These are phyloP conservation scores for Trametes meyenii DNA, from an alignment of 768 basidiomycete genomes.

Conservation along the genomic window DNA sequence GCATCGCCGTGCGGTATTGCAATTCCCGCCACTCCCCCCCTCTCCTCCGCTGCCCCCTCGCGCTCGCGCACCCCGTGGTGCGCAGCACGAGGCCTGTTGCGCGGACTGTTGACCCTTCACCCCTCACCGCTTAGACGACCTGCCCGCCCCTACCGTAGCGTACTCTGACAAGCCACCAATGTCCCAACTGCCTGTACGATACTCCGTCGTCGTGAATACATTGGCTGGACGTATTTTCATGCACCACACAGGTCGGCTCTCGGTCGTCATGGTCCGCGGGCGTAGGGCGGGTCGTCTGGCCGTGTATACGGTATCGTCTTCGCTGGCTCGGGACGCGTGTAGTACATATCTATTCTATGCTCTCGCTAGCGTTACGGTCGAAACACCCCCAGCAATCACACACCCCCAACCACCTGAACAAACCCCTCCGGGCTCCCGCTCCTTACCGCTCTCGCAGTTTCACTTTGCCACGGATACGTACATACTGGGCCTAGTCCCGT, in stretches of 20 bases:
- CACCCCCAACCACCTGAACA: not conserved
- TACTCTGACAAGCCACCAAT: slow-evolving; percentile 27
- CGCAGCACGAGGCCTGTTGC: slow-evolving; percentile 1
- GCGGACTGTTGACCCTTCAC: slow-evolving; percentile 22
- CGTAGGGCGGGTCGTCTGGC: not conserved
- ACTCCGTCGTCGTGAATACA: slow-evolving; percentile 27
- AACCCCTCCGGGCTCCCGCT: not conserved
- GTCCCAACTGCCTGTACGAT: slow-evolving; percentile 29
- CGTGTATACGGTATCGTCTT: not conserved
- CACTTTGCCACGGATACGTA: not conserved
- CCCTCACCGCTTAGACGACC: slow-evolving; percentile 23
- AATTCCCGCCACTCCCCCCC: not conserved
- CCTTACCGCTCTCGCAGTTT: slow-evolving; percentile 6
- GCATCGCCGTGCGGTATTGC: slow-evolving; percentile 11
- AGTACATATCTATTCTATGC: slow-evolving; percentile 13
- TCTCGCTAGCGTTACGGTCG: slow-evolving; percentile 1
- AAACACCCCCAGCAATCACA: not conserved
- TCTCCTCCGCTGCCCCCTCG: slow-evolving; percentile 6
- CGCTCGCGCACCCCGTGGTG: slow-evolving; percentile 5
- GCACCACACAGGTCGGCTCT: not conserved
- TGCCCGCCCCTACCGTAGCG: slow-evolving; percentile 27
- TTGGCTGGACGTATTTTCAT: slow-evolving; percentile 26
- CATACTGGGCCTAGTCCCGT: slow-evolving; percentile 5
- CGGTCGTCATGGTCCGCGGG: not conserved
- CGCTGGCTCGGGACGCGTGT: slow-evolving; percentile 22